phyloP scores from a whole-genome alignment of 129 eudicot species.

The Kitagawia praeruptora region DNA sequence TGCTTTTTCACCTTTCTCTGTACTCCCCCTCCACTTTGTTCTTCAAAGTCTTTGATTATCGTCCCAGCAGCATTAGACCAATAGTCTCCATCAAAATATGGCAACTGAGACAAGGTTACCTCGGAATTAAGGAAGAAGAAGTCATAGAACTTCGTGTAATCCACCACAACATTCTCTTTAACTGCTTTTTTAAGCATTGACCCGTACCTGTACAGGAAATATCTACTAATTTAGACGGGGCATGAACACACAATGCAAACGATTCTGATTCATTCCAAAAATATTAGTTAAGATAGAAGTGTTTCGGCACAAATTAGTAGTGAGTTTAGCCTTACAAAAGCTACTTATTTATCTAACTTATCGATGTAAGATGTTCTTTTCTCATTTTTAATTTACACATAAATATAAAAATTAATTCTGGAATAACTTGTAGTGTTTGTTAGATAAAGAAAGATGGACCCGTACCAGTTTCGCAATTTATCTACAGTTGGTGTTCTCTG shows the following conservation, averaged over 20 bases:
- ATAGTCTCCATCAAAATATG: constrained; percentile 85
- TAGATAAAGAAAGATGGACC: constrained; percentile 1
- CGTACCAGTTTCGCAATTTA: constrained; percentile 70
- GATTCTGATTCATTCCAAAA: neutral
- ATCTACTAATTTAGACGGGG: constrained; percentile 9
- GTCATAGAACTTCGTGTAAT: constrained; percentile 55
- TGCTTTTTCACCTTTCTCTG: constrained; percentile 25
- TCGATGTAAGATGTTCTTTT: neutral
- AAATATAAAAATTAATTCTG: neutral
- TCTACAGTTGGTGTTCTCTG: constrained; percentile 72
- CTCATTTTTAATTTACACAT: neutral
- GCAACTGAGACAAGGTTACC: constrained; percentile 74
- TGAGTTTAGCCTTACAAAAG: neutral
- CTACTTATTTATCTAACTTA: neutral
- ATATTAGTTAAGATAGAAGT: neutral
- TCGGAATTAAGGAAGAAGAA: constrained; percentile 47
- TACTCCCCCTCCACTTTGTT: constrained; percentile 36
- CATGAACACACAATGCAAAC: neutral
- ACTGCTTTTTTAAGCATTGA: constrained; percentile 61
- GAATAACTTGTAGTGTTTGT: neutral
- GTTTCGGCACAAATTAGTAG: neutral
- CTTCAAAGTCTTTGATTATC: constrained; percentile 40
- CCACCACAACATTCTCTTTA: constrained; percentile 50
- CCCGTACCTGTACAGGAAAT: constrained; percentile 51
- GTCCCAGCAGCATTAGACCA: constrained; percentile 70